Percentiles rank a stretch among this genome's conserved stretches.
Conservation (phyloP, 306 rosid species). For the Dryas octopetala region DNA sequence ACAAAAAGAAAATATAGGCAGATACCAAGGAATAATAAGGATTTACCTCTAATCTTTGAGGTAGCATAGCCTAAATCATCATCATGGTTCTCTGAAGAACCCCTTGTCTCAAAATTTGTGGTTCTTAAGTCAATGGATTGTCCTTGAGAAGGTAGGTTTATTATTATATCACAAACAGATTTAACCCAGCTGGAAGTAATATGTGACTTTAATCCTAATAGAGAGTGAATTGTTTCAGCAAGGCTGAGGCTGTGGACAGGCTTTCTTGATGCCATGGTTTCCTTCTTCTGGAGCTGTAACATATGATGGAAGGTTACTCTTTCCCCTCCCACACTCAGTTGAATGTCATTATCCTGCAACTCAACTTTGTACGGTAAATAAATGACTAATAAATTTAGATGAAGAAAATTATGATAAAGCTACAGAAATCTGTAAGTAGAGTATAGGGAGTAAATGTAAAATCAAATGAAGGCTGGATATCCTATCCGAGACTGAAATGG, state of each 20-base stretch:
- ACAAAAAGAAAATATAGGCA: not conserved
- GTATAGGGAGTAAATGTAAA: no score
- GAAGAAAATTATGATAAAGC: not conserved
- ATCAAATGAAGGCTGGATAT: no score
- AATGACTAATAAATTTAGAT: not conserved
- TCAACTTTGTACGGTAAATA: not conserved
- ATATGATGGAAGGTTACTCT: not conserved
- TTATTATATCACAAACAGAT: conserved; percentile 38
- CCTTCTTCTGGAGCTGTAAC: conserved; percentile 8
- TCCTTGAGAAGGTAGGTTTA: conserved; percentile 20
- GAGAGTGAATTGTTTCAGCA: conserved; percentile 34
- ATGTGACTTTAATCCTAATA: conserved; percentile 35
- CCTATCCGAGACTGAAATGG: no score
- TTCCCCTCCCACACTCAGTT: not conserved
- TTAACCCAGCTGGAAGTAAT: conserved; percentile 40
- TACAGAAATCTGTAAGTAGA: not conserved
- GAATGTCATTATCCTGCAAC: conserved; percentile 6
- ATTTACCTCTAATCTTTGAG: conserved; percentile 31
- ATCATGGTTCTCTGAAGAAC: conserved; percentile 9
- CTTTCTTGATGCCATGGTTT: conserved; percentile 34
- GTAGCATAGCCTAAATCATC: conserved; percentile 23
- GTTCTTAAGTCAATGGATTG: conserved; percentile 7
- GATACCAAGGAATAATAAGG: not conserved
- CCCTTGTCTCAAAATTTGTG: not conserved
- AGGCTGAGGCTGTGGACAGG: conserved; percentile 25